Percentiles rank a stretch among this genome's conserved stretches.
These are phyloP conservation scores for Diaporthe sp. DNA, from an alignment of 2,329 filamentous ascomycete species.

Conservation along the genomic window DNA sequence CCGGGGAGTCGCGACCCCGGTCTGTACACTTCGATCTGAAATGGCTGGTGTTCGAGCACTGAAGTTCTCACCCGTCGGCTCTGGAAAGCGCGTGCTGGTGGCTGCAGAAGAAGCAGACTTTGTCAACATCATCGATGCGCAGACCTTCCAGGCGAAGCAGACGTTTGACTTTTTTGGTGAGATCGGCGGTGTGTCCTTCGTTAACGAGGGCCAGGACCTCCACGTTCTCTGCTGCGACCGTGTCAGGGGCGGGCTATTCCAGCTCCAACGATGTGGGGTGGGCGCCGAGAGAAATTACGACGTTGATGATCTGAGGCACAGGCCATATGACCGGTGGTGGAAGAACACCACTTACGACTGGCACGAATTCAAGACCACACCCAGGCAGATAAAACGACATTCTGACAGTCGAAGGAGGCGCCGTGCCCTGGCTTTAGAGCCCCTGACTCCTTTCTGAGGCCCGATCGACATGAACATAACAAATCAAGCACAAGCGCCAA, in stretches of 20 bases:
- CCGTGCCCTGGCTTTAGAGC: slow-evolving; percentile 40
- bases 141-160: slow-evolving; percentile 75
- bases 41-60: slow-evolving; percentile 79
- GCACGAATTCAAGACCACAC: slow-evolving; percentile 44
- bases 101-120: slow-evolving; percentile 83
- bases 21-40: slow-evolving; percentile 71
- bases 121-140: slow-evolving; percentile 78
- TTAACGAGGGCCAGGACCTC: slow-evolving; percentile 77
- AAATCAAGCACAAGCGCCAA: not conserved
- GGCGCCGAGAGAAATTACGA: slow-evolving; percentile 52
- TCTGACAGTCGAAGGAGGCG: slow-evolving; percentile 41
- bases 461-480: not conserved
- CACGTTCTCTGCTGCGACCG: slow-evolving; percentile 76
- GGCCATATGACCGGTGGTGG: slow-evolving; percentile 34
- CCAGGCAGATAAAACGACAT: slow-evolving; percentile 35
- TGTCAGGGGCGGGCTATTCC: slow-evolving; percentile 75
- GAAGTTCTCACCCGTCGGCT: slow-evolving; percentile 79
- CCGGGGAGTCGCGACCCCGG: slow-evolving; percentile 60
- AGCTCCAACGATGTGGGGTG: slow-evolving; percentile 66
- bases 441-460: slow-evolving; percentile 47
- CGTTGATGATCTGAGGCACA: slow-evolving; percentile 29
- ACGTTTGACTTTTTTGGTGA: slow-evolving; percentile 82
- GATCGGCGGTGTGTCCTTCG: slow-evolving; percentile 76
- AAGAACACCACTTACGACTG: slow-evolving; percentile 44
- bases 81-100: slow-evolving; percentile 75